Percentiles rank a stretch among this genome's conserved stretches.
phyloP scores from a whole-genome alignment of 179 eudicot species.

The Pouteria campechiana region DNA sequence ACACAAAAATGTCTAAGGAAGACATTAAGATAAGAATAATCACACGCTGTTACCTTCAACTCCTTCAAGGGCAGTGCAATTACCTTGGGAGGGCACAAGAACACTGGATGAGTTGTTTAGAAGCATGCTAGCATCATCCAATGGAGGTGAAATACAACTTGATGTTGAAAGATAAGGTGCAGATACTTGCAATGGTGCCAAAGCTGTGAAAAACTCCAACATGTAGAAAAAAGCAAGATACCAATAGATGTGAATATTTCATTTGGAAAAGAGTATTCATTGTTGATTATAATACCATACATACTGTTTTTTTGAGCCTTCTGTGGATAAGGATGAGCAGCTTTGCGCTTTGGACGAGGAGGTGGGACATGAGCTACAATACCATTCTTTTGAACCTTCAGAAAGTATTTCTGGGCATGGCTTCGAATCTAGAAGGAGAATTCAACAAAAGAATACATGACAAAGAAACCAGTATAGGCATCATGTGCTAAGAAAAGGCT shows the following conservation, averaged over 20 bases:
- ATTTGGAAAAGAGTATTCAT: conserved; percentile 6
- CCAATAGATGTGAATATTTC: conserved; percentile 4
- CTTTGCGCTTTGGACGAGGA: conserved; percentile 89
- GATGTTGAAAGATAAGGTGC: conserved; percentile 45
- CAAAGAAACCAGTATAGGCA: too few relatives aligned
- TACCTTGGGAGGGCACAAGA: conserved; percentile 41
- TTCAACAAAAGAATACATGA: conserved; percentile 1
- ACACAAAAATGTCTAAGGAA: conserved; percentile 13
- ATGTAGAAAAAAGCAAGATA: conserved; percentile 1
- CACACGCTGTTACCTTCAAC: conserved; percentile 41
- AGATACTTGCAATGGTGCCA: conserved; percentile 44
- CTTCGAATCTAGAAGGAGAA: conserved; percentile 62
- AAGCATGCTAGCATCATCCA: conserved; percentile 65
- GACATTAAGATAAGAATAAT: background rate
- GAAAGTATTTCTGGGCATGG: conserved; percentile 90
- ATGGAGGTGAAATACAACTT: conserved; percentile 43
- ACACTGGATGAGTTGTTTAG: conserved; percentile 35
- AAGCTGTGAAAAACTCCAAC: conserved; percentile 37
- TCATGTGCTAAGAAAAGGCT: too few relatives aligned
- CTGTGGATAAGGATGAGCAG: conserved; percentile 90
- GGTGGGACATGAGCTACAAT: conserved; percentile 89
- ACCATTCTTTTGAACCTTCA: conserved; percentile 92
- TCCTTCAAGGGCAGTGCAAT: conserved; percentile 30
- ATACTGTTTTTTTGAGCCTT: conserved; percentile 69
- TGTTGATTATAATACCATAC: background rate